phyloP scores from a whole-genome alignment of 2,329 filamentous ascomycete species.

The Drechslerella dactyloides region DNA sequence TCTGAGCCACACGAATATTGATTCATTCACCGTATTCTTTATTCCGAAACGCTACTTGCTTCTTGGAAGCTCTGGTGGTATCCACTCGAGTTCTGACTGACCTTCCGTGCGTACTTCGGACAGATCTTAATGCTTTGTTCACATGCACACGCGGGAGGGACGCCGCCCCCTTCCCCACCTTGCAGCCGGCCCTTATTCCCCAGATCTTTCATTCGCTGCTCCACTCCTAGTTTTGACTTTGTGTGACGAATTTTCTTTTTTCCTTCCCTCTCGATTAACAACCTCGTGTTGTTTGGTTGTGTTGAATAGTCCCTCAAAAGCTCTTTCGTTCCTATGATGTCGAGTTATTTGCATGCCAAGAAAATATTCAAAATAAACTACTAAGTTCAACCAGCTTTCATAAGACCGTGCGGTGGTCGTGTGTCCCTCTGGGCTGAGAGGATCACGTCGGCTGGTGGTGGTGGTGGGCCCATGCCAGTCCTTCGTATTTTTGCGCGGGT shows the following conservation, averaged over 20 bases:
- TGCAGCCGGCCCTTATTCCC: background rate
- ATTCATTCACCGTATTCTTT: background rate
- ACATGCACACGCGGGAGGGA: slow-evolving; percentile 2
- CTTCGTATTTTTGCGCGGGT: no score
- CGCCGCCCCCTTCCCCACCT: background rate
- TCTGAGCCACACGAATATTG: background rate
- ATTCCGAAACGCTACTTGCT: no score
- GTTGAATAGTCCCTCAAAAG: background rate
- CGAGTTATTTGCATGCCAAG: no score
- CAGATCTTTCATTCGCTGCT: no score
- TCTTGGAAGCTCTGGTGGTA: no score
- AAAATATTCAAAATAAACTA: background rate
- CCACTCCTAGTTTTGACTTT: no score
- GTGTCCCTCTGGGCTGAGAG: slow-evolving; percentile 15
- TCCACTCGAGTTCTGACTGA: no score
- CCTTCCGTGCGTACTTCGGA: no score
- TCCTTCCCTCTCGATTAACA: no score
- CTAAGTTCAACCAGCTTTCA: background rate
- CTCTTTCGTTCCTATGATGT: background rate
- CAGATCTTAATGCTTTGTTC: background rate
- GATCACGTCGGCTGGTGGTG: slow-evolving; percentile 11
- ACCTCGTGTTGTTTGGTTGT: no score
- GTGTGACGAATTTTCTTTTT: background rate
- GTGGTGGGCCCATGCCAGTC: no score
- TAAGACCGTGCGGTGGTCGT: slow-evolving; percentile 21